Evolutionary conservation across 23 red algal species (phyloP), one percentile per base, ranked within the genome.

Genomic region (Pyropia yezoensis): DNA sequence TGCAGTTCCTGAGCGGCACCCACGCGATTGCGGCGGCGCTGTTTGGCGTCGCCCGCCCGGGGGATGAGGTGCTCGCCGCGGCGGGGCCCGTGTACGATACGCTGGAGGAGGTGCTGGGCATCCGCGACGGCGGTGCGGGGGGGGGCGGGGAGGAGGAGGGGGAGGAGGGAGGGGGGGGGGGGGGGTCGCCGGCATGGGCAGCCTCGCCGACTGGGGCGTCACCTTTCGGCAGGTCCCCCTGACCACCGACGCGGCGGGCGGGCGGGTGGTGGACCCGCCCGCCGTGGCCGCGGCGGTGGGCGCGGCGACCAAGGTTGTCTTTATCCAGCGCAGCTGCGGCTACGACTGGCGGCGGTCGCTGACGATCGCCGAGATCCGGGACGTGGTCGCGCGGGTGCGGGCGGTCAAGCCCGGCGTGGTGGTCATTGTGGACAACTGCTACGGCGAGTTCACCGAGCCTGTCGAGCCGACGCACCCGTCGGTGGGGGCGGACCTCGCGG

Each of bases 51-150:
- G 34, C 87, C 29, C 75, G 90, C 6, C 90, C 82, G 11, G 82
- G 80, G 14, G 89, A 95, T 50, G 82, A 88, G 67, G 67, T 87
- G 90, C 69, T 95, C 23, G 52, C 74, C 17, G 62, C 77, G 16
- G 66, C 70, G 50, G 90, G 89, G 18, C 32, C 50, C 3, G 68
- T 80, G 34, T 95, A 87, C 61, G 82, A 88, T 74, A 95, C 89
- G n/a, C 75, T 95, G 62, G 89, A 83, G 59, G 79, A 95, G 74
- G 89, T 95, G 65, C 26, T 95, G 17, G 89, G 89, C 6, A 50
- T 76, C 33, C 70, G 81, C 34, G 59, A 29, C 55, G 39, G 34
- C 26, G 13, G 17, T 24, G 11, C 14, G 11, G 64, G 1, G 6
- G 21, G 6, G 23, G 22, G 0, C 3, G 64, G 6, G 23, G 23